Percentiles rank a stretch among this genome's conserved stretches.
Conservation (phyloP, 768 basidiomycete genomes). For the Daedalea quercina region DNA sequence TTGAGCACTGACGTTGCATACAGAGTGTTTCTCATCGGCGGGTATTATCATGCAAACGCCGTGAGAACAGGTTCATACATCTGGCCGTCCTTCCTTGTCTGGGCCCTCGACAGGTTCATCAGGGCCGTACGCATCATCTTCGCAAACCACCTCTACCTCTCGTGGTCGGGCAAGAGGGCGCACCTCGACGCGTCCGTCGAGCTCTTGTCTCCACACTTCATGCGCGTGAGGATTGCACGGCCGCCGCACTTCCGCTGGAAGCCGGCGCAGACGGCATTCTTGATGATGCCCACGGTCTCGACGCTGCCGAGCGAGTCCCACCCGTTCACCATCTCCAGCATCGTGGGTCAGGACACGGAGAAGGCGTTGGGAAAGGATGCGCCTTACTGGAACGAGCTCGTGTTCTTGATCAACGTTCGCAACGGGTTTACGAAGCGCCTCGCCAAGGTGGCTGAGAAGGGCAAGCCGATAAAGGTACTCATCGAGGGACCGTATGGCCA, state of each 20-base stretch:
- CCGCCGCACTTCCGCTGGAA: slow-evolving; percentile 43
- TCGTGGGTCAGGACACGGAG: slow-evolving; percentile 2
- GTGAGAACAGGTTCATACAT: slow-evolving; percentile 27
- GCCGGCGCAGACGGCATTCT: slow-evolving; percentile 49
- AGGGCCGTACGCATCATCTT: slow-evolving; percentile 38
- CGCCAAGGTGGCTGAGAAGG: slow-evolving; percentile 24
- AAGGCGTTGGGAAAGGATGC: not conserved
- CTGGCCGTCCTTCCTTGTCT: slow-evolving; percentile 47
- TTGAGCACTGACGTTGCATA: not conserved
- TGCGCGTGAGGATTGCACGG: slow-evolving; percentile 40
- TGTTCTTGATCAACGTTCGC: slow-evolving; percentile 53
- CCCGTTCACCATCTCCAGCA: slow-evolving; percentile 56
- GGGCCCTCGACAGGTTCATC: slow-evolving; percentile 48
- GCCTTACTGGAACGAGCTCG: slow-evolving; percentile 33
- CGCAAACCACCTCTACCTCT: slow-evolving; percentile 37
- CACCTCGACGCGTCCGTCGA: slow-evolving; percentile 33
- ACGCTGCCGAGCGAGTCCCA: slow-evolving; percentile 44
- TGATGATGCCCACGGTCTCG: slow-evolving; percentile 43
- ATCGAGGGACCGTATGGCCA: slow-evolving; percentile 57
- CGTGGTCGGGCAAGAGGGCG: slow-evolving; percentile 18
- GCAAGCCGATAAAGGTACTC: slow-evolving; percentile 34
- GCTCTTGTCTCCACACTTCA: slow-evolving; percentile 36
- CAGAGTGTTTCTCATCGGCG: slow-evolving; percentile 27
- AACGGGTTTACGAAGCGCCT: slow-evolving; percentile 54
- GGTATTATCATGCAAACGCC: slow-evolving; percentile 23